Evolutionary conservation across 2,329 filamentous ascomycete genomes (phyloP).

Genomic region (Immersiporthe knoxdaviesiana): DNA sequence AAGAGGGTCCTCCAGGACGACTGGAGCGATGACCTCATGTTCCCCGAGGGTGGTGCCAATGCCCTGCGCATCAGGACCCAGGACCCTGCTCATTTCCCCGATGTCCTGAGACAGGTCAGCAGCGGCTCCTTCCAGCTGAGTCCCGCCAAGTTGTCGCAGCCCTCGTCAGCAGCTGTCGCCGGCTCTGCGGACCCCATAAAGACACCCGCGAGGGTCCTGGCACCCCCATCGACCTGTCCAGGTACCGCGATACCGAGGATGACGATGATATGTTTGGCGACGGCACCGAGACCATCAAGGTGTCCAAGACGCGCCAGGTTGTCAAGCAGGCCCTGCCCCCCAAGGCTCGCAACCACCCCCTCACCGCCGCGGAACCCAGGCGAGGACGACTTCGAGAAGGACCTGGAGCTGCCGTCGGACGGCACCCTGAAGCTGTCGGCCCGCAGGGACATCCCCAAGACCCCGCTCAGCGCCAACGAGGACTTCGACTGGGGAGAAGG

Average conservation of each 20-base stretch:
- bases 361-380: conserved; percentile 31
- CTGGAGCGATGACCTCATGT: conserved; percentile 78
- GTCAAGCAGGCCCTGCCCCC: conserved; percentile 60
- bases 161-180: conserved; percentile 29
- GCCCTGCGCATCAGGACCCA: conserved; percentile 67
- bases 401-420: conserved; percentile 71
- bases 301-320: conserved; percentile 62
- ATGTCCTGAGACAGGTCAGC: conserved; percentile 67
- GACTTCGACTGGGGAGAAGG: conserved; percentile 95
- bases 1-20: conserved; percentile 77
- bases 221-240: conserved; percentile 62
- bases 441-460: conserved; percentile 64
- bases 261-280: conserved; percentile 68
- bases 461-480: conserved; percentile 62
- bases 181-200: conserved; percentile 27
- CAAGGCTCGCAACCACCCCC: conserved; percentile 43
- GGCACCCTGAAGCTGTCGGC: conserved; percentile 68
- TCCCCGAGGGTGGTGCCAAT: conserved; percentile 61
- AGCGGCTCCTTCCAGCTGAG: conserved; percentile 53
- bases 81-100: conserved; percentile 66
- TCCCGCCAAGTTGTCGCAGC: conserved; percentile 46
- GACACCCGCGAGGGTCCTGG: conserved; percentile 35
- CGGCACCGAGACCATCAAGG: conserved; percentile 68
- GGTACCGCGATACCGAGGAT: conserved; percentile 64
- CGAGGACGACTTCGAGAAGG: conserved; percentile 72